Percentiles rank a stretch among this genome's conserved stretches.
phyloP scores from a whole-genome alignment of 2,329 filamentous ascomycete species.

The Neofusicoccum ribis region DNA sequence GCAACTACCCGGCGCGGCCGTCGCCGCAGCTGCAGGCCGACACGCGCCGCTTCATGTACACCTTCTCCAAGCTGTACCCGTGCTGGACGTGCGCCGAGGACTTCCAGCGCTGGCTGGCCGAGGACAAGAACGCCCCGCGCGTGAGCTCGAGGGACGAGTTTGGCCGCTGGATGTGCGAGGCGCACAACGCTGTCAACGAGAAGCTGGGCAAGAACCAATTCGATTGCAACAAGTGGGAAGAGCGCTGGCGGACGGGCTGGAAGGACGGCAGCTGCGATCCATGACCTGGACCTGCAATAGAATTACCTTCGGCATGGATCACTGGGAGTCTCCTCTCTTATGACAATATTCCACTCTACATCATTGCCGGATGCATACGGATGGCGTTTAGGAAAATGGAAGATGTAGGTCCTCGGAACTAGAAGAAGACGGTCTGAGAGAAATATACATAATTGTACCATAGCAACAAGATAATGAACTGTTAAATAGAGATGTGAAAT shows the following conservation, averaged over 20 bases:
- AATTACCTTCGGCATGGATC: too few relatives aligned
- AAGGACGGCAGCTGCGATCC: constrained; percentile 66
- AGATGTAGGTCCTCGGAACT: not conserved
- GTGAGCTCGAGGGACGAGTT: constrained; percentile 66
- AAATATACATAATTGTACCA: not conserved
- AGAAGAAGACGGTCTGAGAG: not conserved
- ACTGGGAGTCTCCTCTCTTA: not conserved
- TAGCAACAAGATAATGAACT: not conserved
- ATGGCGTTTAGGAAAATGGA: not conserved
- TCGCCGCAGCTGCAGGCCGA: constrained; percentile 70
- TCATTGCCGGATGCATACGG: not conserved
- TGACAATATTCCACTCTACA: not conserved
- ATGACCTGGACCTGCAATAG: not conserved
- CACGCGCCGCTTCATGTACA: constrained; percentile 72
- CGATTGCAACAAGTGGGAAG: constrained; percentile 87
- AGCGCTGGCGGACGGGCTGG: constrained; percentile 93
- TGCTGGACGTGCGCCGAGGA: constrained; percentile 96
- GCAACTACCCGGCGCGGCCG: constrained; percentile 75
- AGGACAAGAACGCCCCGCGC: constrained; percentile 63
- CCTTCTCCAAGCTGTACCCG: constrained; percentile 86
- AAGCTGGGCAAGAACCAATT: constrained; percentile 91
- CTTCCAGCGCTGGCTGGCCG: constrained; percentile 77
- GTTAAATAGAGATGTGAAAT: too few relatives aligned
- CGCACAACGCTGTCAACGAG: constrained; percentile 82
- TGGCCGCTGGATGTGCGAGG: constrained; percentile 79